Percentiles rank a stretch among this genome's conserved stretches.
Conservation (phyloP, 148 eudicot species). For the Pouteria glomerata region DNA sequence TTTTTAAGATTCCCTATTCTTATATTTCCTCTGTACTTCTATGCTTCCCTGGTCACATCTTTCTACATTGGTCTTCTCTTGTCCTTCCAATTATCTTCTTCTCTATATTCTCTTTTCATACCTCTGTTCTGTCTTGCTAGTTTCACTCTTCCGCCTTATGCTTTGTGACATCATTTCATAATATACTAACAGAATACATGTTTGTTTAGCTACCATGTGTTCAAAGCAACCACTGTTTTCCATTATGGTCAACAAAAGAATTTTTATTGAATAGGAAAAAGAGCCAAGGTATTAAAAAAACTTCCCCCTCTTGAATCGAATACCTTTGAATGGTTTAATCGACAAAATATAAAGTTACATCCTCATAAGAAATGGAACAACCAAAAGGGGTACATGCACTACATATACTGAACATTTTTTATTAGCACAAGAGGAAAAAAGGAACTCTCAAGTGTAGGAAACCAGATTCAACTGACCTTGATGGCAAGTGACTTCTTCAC, state of each 20-base stretch:
- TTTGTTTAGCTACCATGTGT: neutral
- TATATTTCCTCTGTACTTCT: neutral
- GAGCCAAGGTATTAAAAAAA: too few relatives aligned
- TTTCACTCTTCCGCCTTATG: too few relatives aligned
- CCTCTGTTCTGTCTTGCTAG: too few relatives aligned
- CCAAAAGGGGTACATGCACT: neutral
- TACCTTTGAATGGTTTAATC: neutral
- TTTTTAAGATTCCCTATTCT: neutral
- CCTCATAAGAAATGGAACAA: neutral
- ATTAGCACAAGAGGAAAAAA: neutral
- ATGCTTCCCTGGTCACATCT: neutral
- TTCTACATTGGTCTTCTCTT: too few relatives aligned
- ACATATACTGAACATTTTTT: neutral
- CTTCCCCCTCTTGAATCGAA: too few relatives aligned
- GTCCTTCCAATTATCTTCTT: too few relatives aligned
- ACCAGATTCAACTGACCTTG: constrained; percentile 62
- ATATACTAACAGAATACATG: too few relatives aligned
- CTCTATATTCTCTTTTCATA: too few relatives aligned
- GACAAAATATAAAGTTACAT: neutral
- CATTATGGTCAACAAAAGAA: too few relatives aligned
- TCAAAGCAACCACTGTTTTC: neutral
- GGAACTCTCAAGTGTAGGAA: constrained; percentile 10
- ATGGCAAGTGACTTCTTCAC: constrained; percentile 60
- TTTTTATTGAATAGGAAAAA: too few relatives aligned
- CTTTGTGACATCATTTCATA: too few relatives aligned